These are phyloP conservation scores for Fomitopsis pinicola DNA, from an alignment of 1,284 basidiomycete species.

Conservation along the genomic window DNA sequence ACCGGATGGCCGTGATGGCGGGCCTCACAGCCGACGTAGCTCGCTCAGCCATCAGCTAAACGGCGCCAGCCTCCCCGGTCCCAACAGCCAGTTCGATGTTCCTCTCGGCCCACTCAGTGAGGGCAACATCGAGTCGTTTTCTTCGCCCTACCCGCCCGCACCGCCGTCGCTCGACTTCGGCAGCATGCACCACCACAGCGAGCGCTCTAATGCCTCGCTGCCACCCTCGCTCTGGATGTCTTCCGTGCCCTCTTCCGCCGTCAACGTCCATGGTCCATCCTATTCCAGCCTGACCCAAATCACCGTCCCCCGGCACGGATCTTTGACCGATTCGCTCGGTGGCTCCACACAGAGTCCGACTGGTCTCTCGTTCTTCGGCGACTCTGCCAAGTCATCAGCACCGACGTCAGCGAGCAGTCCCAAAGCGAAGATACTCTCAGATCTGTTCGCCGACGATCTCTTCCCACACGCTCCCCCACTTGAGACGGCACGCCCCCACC, in stretches of 20 bases:
- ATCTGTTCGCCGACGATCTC: constrained; percentile 68
- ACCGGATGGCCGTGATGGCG: constrained; percentile 9
- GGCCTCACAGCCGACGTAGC: constrained; percentile 16
- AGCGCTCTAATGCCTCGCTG: constrained; percentile 51
- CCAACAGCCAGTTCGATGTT: constrained; percentile 13
- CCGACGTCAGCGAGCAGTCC: constrained; percentile 28
- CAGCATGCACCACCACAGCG: constrained; percentile 24
- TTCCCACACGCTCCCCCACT: constrained; percentile 37
- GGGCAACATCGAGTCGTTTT: constrained; percentile 13
- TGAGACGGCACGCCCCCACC: constrained; percentile 38
- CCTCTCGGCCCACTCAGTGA: constrained; percentile 14
- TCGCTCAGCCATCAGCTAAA: constrained; percentile 19
- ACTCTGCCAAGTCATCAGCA: constrained; percentile 24
- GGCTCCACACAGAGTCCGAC: constrained; percentile 26
- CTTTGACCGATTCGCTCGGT: constrained; percentile 19
- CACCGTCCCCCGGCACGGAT: constrained; percentile 22
- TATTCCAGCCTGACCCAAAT: constrained; percentile 30
- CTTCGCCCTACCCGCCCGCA: constrained; percentile 13
- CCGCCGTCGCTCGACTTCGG: constrained; percentile 15
- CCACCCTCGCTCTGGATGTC: constrained; percentile 83
- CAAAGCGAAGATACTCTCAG: constrained; percentile 49
- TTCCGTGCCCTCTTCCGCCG: constrained; percentile 42
- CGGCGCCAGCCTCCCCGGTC: constrained; percentile 11
- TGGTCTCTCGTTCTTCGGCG: constrained; percentile 21
- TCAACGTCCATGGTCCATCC: constrained; percentile 29